Evolutionary conservation across 192 early-diverging fungal genomes (phyloP), one percentile per base, ranked within the genome.

Genomic region (Fimicolochytrium jonesii): DNA sequence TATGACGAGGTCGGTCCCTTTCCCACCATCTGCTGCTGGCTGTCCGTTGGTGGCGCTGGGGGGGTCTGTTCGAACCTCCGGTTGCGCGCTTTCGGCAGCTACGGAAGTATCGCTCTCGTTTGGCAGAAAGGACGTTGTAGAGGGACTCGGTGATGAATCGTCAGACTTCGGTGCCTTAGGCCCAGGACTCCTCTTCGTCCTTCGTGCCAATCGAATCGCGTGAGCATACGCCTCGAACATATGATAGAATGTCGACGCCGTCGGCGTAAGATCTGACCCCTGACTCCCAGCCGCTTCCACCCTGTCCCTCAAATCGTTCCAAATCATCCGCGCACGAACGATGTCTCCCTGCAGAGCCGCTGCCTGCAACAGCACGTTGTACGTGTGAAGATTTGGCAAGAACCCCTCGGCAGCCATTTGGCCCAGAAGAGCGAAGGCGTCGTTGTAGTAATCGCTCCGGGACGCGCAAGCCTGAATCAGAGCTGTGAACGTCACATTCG

Each of bases 361-460:
- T 1, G 83, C 87, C 66, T 82, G 74, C 17, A 98, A 65, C 20
- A 98, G 57, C 0, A 88, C 89, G 66, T 90, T 90, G 80, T 87
- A 95, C 0, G 92, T 93, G 59, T 83, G 70, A 31, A 73, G 64
- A 69, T 90, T 86, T 0, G 92, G 91, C 56, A 79, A 67, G 66
- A 93, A 91, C n/a, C 92, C 93, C 53, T 88, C 74, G 17, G 82
- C 83, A 33, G 77, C 75, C 93, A 98, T 95, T 54, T 94, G 87
- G 28, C 86, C 78, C 28, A 94, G 71, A 13, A 97, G 63, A 7
- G 70, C 75, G 61, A 92, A 93, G 1, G 89, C 85, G 61, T 94
- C 90, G 36, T 77, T 63, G 73, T 89, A 94, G 71, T 95, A 98
- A 57, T 93, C 89, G 0, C 78, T 72, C 31, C 92, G 76, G 56